Percentiles rank a stretch among this genome's conserved stretches.
These are phyloP conservation scores for Ciborinia camelliae DNA, from an alignment of 2,329 filamentous ascomycete species.

Conservation along the genomic window DNA sequence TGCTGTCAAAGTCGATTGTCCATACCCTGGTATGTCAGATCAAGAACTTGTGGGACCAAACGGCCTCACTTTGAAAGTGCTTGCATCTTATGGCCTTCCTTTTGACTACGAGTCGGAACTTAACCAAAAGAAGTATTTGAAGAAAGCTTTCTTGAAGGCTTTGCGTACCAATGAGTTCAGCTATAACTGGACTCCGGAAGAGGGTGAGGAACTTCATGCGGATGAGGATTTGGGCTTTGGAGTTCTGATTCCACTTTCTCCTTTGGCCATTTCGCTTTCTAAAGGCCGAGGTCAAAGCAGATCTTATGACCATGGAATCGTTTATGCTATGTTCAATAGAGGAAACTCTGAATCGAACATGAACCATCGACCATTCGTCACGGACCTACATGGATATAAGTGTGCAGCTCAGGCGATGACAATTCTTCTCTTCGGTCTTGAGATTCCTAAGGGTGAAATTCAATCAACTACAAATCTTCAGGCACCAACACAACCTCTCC, in stretches of 20 bases:
- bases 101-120: constrained; percentile 5
- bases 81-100: constrained; percentile 33
- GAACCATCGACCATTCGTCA: not conserved
- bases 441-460: not conserved
- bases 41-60: constrained; percentile 23
- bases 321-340: constrained; percentile 1
- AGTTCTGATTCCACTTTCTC: not conserved
- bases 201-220: not conserved
- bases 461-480: not conserved
- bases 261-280: not conserved
- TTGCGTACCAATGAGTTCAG: not conserved
- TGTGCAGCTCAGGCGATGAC: not conserved
- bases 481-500: not conserved
- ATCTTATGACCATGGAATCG: constrained; percentile 6
- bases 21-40: constrained; percentile 25
- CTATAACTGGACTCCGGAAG: not conserved
- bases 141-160: not conserved
- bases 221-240: not conserved
- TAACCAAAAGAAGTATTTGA: not conserved
- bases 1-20: constrained; percentile 24
- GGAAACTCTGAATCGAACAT: not conserved
- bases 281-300: not conserved
- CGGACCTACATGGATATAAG: not conserved
- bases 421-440: not conserved
- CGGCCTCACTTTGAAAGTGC: constrained; percentile 30